Percentiles rank a stretch among this genome's conserved stretches.
phyloP scores from a whole-genome alignment of 169 alveolate species.

The Eimeria acervulina region DNA sequence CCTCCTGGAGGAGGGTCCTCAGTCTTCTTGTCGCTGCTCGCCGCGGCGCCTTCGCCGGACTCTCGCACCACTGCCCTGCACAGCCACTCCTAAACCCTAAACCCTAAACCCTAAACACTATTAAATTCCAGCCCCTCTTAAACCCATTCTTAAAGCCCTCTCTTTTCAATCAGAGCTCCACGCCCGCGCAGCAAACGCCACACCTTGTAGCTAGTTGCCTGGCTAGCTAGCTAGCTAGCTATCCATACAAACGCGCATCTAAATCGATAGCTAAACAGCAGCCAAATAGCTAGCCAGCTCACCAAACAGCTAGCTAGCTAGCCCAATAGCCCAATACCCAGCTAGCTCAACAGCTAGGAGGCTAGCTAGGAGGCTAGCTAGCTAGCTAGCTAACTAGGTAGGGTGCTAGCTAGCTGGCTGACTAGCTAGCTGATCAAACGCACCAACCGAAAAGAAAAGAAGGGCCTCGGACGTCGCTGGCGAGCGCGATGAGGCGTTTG shows the following conservation, averaged over 20 bases:
- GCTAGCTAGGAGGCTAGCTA: neutral
- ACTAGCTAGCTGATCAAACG: neutral
- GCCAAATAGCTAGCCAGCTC: neutral
- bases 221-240: neutral
- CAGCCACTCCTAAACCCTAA: neutral
- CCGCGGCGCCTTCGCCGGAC: neutral
- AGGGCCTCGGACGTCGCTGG: slow-evolving; percentile 53
- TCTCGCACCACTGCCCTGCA: slow-evolving; percentile 33
- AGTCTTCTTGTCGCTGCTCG: slow-evolving; percentile 46
- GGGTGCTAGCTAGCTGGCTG: no score
- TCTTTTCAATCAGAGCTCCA: no score
- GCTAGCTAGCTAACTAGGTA: no score
- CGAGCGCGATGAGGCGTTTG: slow-evolving; percentile 38
- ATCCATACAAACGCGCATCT: no score
- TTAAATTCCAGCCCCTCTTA: neutral
- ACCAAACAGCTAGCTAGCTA: neutral
- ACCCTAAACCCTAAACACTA: slow-evolving; percentile 45
- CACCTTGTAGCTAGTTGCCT: neutral
- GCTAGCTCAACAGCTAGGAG: neutral
- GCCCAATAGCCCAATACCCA: neutral
- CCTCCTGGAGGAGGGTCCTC: slow-evolving; percentile 14
- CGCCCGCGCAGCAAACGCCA: no score
- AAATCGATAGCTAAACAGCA: no score
- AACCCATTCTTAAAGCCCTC: no score
- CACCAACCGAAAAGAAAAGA: slow-evolving; percentile 56